Percentiles rank a stretch among this genome's conserved stretches.
These are phyloP conservation scores for Nicotiana tomentosiformis DNA, from an alignment of 257 asterid species.

Conservation along the genomic window DNA sequence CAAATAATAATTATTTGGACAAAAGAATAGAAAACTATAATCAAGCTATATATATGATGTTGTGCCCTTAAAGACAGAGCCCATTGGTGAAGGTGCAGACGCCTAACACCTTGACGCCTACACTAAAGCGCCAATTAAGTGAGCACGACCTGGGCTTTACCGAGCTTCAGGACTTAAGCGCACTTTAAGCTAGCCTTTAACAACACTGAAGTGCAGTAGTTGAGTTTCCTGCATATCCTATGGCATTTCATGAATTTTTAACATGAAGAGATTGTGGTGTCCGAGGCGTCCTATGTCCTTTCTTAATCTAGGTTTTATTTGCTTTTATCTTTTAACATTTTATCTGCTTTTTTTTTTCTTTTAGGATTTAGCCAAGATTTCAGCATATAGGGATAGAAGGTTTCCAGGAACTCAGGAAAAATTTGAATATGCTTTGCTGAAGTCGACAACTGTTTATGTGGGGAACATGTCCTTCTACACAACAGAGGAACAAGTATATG, in stretches of 20 bases:
- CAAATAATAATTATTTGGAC: no score
- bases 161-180: no score
- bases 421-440: conserved; percentile 64
- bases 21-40: no score
- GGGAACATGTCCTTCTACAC: conserved; percentile 92
- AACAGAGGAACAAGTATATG: conserved; percentile 93
- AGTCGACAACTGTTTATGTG: conserved; percentile 60
- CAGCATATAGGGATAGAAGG: conserved; percentile 87
- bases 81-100: no score
- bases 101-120: no score
- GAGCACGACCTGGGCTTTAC: no score
- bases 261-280: not conserved
- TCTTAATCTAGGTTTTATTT: not conserved
- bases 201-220: no score
- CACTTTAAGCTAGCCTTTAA: no score
- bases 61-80: no score
- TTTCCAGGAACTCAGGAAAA: conserved; percentile 86
- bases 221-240: not conserved
- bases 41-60: no score
- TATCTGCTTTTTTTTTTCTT: not conserved
- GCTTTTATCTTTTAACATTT: not conserved
- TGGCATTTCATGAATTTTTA: not conserved
- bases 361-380: conserved; percentile 76
- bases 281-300: not conserved
- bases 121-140: no score